Percentiles rank a stretch among this genome's conserved stretches.
phyloP scores from a whole-genome alignment of 2,329 filamentous ascomycete genomes.

The Fusarium lateritium region DNA sequence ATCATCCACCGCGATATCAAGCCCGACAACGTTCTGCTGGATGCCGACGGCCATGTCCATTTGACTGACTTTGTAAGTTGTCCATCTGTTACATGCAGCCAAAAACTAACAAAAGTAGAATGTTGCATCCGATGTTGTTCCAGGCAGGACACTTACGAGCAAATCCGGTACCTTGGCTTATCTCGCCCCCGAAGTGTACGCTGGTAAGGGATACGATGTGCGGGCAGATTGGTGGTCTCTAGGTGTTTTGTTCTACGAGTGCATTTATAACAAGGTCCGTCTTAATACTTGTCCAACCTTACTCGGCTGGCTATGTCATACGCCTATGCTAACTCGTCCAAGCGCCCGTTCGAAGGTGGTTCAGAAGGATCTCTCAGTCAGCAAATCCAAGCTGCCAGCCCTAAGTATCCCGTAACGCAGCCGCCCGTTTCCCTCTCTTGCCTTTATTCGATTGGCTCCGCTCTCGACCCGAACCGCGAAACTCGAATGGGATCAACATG shows the following conservation, averaged over 20 bases:
- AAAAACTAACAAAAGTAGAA: constrained; percentile 72
- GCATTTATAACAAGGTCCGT: constrained; percentile 96
- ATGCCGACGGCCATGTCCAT: constrained; percentile 94
- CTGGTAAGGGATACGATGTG: constrained; percentile 87
- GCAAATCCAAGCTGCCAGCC: constrained; percentile 84
- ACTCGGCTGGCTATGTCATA: not conserved
- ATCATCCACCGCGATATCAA: constrained; percentile 95
- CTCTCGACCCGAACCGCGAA: constrained; percentile 84
- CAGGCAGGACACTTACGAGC: constrained; percentile 87
- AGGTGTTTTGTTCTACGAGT: constrained; percentile 98
- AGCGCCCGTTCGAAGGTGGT: constrained; percentile 94
- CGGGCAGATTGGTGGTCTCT: constrained; percentile 99
- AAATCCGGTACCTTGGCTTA: constrained; percentile 98
- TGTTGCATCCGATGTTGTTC: constrained; percentile 92
- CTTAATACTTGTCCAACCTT: constrained; percentile 49
- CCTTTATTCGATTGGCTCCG: constrained; percentile 87
- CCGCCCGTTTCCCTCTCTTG: constrained; percentile 91
- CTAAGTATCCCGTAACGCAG: constrained; percentile 92
- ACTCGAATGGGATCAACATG: constrained; percentile 90
- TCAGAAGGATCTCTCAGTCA: constrained; percentile 85
- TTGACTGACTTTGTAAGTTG: constrained; percentile 92
- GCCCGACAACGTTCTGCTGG: constrained; percentile 90
- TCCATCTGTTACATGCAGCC: not conserved
- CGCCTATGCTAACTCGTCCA: constrained; percentile 25
- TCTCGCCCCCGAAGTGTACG: constrained; percentile 94